Conservation (phyloP, 805 yeast species). For the Saccharomycopsis olivae region DNA sequence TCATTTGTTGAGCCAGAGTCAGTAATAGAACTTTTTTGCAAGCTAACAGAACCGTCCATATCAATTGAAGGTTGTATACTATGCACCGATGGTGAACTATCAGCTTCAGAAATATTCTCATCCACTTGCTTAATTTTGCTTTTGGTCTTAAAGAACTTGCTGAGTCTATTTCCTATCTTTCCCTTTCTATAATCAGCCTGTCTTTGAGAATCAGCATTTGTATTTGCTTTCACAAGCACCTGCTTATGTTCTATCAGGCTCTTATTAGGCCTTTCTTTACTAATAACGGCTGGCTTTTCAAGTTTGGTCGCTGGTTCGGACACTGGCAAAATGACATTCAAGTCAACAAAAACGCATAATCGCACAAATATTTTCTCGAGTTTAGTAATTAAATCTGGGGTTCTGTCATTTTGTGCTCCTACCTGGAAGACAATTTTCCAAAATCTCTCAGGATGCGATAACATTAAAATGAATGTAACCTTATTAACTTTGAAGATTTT, state of each 20-base stretch:
- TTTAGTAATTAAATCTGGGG: neutral
- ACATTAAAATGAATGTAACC: constrained; percentile 8
- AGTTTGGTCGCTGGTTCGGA: neutral
- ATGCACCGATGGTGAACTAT: constrained; percentile 1
- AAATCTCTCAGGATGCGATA: constrained; percentile 14
- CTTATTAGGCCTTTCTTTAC: neutral
- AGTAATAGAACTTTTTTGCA: neutral
- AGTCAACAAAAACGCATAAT: constrained; percentile 9
- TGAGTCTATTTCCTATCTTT: constrained; percentile 6
- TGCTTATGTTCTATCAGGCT: neutral
- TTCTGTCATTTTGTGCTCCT: neutral
- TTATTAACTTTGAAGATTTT: constrained; percentile 9
- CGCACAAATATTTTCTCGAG: constrained; percentile 5
- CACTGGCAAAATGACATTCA: neutral
- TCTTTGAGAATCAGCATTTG: neutral
- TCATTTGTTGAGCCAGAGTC: constrained; percentile 3
- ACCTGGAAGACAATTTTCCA: constrained; percentile 10
- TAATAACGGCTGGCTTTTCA: neutral
- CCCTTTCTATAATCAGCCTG: neutral
- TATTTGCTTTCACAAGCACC: neutral
- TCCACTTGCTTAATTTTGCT: neutral
- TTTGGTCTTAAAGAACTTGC: constrained; percentile 12
- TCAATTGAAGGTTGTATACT: neutral
- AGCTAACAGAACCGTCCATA: neutral
- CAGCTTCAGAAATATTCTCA: neutral